These are phyloP conservation scores for Rutidosis leptorrhynchoides DNA, from an alignment of 129 eudicot species.

Conservation along the genomic window DNA sequence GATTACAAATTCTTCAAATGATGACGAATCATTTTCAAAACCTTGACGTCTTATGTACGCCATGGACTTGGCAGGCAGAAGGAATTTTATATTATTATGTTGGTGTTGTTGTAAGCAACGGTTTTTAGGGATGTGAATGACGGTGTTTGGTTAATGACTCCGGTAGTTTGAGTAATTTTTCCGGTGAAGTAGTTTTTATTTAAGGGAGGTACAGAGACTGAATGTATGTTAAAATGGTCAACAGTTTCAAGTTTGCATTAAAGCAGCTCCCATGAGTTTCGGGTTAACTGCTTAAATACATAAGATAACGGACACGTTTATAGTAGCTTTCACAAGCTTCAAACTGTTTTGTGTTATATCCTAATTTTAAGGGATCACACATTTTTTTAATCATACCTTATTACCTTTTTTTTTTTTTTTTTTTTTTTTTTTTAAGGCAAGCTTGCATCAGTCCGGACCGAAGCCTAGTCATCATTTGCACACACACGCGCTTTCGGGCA, in stretches of 20 bases:
- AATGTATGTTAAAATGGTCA: background rate
- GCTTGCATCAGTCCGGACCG: too few relatives aligned
- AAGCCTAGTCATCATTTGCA: too few relatives aligned
- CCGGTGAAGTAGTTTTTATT: background rate
- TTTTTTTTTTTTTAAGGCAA: too few relatives aligned
- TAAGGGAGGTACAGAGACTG: background rate
- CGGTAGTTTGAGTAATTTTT: slow-evolving; percentile 10
- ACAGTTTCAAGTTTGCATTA: background rate
- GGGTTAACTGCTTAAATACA: background rate
- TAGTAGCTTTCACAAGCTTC: too few relatives aligned
- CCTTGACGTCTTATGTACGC: slow-evolving; percentile 64
- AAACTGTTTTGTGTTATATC: too few relatives aligned
- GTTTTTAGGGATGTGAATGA: background rate
- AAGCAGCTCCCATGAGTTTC: background rate
- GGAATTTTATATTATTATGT: background rate
- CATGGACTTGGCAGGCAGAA: slow-evolving; percentile 28
- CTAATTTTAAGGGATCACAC: too few relatives aligned
- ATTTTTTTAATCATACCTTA: too few relatives aligned
- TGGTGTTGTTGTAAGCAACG: background rate
- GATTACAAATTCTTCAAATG: slow-evolving; percentile 27
- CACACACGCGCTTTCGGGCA: too few relatives aligned
- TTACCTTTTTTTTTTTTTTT: too few relatives aligned
- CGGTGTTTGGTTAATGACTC: slow-evolving; percentile 13
- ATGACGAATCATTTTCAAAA: slow-evolving; percentile 24
- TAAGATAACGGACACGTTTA: background rate